Conservation (phyloP, 1,284 basidiomycete species). For the Austroboletus niveus region DNA sequence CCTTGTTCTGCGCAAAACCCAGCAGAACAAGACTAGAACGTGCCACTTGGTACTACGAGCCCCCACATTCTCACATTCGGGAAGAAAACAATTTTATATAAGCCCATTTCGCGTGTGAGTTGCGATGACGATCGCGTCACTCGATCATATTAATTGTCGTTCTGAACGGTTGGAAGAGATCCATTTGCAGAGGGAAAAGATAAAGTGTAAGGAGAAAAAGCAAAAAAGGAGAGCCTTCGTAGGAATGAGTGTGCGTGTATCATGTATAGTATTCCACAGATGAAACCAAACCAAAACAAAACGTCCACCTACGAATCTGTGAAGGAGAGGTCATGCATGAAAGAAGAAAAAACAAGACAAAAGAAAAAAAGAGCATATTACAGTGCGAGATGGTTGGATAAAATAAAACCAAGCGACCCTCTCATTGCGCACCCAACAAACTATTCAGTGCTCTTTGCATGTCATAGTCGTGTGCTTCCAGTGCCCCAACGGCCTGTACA, state of each 20-base stretch:
- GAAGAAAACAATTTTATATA: slow-evolving; percentile 1
- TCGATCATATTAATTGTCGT: too few species aligned
- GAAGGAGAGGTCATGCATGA: slow-evolving; percentile 13
- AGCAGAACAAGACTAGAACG: slow-evolving; percentile 12
- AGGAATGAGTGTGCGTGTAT: slow-evolving; percentile 18
- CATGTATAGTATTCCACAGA: slow-evolving; percentile 23
- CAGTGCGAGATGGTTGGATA: slow-evolving; percentile 20
- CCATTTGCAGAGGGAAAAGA: slow-evolving; percentile 16
- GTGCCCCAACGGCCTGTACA: slow-evolving; percentile 69
- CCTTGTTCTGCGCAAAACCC: not conserved
- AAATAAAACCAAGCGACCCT: slow-evolving; percentile 11
- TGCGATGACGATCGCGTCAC: too few species aligned
- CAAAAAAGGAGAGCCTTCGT: slow-evolving; percentile 8
- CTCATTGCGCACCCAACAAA: slow-evolving; percentile 44
- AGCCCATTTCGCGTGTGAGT: not conserved
- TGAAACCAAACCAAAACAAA: slow-evolving; percentile 7
- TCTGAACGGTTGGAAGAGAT: slow-evolving; percentile 4
- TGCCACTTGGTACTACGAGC: not conserved
- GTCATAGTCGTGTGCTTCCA: slow-evolving; percentile 76
- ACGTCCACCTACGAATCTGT: slow-evolving; percentile 10
- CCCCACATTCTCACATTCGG: slow-evolving; percentile 14
- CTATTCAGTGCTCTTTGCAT: slow-evolving; percentile 71
- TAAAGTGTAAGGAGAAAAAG: not conserved
- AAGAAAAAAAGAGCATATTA: slow-evolving; percentile 9
- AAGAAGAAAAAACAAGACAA: slow-evolving; percentile 3